Percentiles rank a stretch among this genome's conserved stretches.
phyloP scores from a whole-genome alignment of 169 alveolate species.

The Plasmodium vivax region DNA sequence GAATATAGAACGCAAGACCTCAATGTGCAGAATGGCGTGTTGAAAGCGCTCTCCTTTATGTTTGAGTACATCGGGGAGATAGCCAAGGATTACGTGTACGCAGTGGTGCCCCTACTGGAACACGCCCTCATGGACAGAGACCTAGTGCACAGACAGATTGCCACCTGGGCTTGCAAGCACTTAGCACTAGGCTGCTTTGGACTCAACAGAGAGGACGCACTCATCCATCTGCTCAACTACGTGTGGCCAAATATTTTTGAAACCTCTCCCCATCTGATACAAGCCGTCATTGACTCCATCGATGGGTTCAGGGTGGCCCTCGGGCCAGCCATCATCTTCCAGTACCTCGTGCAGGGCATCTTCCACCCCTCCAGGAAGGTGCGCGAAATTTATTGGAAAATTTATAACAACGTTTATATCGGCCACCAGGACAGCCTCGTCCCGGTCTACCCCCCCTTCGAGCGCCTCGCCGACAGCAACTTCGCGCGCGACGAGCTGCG shows the following conservation, averaged over 20 bases:
- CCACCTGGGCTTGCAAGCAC: conserved; percentile 98
- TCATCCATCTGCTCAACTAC: conserved; percentile 96
- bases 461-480: conserved; percentile 43
- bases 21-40: conserved; percentile 99
- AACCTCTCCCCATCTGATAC: conserved; percentile 96
- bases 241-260: conserved; percentile 99
- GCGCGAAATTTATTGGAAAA: conserved; percentile 98
- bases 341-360: conserved; percentile 97
- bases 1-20: conserved; percentile 99
- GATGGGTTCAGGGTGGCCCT: conserved; percentile 98
- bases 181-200: conserved; percentile 97
- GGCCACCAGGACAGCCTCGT: conserved; percentile 99
- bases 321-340: conserved; percentile 97
- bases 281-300: conserved; percentile 98
- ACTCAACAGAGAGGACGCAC: conserved; percentile 96
- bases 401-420: conserved; percentile 98
- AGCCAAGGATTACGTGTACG: conserved; percentile 97
- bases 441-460: conserved; percentile 93
- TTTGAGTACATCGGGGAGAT: conserved; percentile 97
- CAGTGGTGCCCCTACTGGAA: conserved; percentile 97
- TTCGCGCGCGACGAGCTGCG: conserved; percentile 41
- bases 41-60: conserved; percentile 98
- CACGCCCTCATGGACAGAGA: conserved; percentile 99
- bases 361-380: conserved; percentile 99
- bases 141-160: conserved; percentile 99